Base-by-base conservation (phyloP, 257 asterid genomes). In the Solanum chiquidenum region DNA sequence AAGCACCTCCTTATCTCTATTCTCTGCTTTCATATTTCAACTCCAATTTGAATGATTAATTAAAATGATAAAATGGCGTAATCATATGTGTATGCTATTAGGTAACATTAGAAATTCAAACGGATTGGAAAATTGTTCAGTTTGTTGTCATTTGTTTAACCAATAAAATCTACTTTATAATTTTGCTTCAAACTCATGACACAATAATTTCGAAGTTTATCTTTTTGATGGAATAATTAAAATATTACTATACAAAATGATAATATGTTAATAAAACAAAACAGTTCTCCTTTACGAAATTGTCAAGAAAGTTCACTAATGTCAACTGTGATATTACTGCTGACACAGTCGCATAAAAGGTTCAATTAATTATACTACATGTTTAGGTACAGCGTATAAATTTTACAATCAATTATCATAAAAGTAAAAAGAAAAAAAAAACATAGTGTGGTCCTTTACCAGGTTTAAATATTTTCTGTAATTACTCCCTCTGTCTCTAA, bases 131-230 rank as follows among this genome's bases (percentile, higher is more conserved):
- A 46, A 87, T 88, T 89, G 88, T 89, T 92, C 13, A 88, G 94
- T 93, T 93, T 88, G 96, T 92, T 93, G 93, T 89, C 87, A 85
- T 93, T 90, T 87, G 96, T 90, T 93, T 88, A 93, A 91, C 96
- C 90, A 92, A 90, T 92, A 91, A 86, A 60, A 93, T 90, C 96
- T 91, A 72, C 91, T 79, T 31, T 49, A 80, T 27, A 80, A 49
- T 46, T 46, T 46, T 44, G 66, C 37, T 8, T 42, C 85, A 7
- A 77, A 40, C 6, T 23, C 21, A 3, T 13, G 64, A 42, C 37
- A 12, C 37, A 27, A 16, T 5, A 16, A 18, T 29, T 29, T 80
- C 6, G 3, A 46, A 4, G 68, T 16, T 5, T 46, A 80, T 12
- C 40, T 46, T 14, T 5, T 80, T 46, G 68, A 46, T 80, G 27